A percentile compares a stretch with the other conserved stretches of the same genome.
Conservation (phyloP, 148 eudicot species). For the Rhododendron molle region DNA sequence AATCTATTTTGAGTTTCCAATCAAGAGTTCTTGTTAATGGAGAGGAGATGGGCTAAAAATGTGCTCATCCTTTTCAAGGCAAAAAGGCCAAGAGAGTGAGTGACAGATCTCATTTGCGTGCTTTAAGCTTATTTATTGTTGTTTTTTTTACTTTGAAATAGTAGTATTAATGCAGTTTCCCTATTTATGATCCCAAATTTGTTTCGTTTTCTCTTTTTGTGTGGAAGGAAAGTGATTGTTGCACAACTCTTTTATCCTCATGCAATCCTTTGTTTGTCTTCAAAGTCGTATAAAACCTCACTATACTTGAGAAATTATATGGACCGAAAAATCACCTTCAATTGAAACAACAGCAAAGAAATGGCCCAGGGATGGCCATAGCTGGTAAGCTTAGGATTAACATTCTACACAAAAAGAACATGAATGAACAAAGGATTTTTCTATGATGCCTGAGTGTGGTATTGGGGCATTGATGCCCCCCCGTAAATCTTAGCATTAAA, state of each 20-base stretch:
- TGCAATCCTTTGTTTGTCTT: not conserved
- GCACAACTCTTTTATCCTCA: not conserved
- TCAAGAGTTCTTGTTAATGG: constrained; percentile 2
- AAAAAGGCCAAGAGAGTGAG: not conserved
- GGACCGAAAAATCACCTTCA: no score
- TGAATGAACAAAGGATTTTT: no score
- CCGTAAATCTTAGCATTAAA: no score
- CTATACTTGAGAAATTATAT: not conserved
- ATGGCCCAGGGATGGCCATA: no score
- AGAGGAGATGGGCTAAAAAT: constrained; percentile 16
- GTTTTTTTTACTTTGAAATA: not conserved
- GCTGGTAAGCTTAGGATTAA: no score
- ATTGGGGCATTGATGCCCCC: no score
- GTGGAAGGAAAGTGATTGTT: not conserved
- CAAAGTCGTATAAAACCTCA: not conserved
- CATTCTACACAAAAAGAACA: no score
- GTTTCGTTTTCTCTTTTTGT: not conserved
- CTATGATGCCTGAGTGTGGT: no score
- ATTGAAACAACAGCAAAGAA: no score
- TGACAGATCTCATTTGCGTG: not conserved
- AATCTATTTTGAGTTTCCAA: constrained; percentile 4
- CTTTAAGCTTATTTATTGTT: constrained; percentile 1
- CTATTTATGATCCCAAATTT: not conserved
- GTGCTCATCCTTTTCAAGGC: constrained; percentile 17
- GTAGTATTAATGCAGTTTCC: not conserved